Evolutionary conservation across 2,329 filamentous ascomycete species (phyloP), one percentile per base, ranked within the genome.

Genomic region (Dryadomyces quercus-mongolicae): DNA sequence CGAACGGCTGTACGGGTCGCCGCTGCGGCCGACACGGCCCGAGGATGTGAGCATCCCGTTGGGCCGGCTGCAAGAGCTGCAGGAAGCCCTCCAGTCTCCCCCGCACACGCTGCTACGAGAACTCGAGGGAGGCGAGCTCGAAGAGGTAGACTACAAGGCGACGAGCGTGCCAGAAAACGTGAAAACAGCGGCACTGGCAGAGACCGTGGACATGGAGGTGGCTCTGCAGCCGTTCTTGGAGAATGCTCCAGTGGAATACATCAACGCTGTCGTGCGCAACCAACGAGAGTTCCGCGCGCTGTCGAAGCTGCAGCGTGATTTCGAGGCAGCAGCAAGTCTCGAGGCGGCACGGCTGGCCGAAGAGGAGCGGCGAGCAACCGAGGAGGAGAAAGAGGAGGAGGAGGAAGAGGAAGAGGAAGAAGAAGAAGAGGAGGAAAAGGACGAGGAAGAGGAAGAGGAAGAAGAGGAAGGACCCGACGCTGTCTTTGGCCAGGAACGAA

Each of bases 1-100:
- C 67, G 82, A 86, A 64, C 77, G 89, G 59, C 70, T 95, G 16
- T 96, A 93, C 66, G 92, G 91, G 1, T 74, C 83, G 38, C 88
- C 90, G 2, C 65, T 87, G 57, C 75, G 82, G 45, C 75, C 78
- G 52, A 84, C 80, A 2, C 67, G 63, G 8, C 74, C 78, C 1
- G 81, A 84, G 55, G 80, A 85, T 66, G 74, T 81, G 4, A 81
- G 69, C 25, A 76, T 71, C 57, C 69, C 72, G 1, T 13, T 31
- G 15, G 18, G 20, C 18, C 10, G 18, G 2, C 51, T 6, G 36
- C 36, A 12, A 10, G 18, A 15, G 10, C 18, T 16, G 38, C 8
- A 15, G 20, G 10, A 31, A 2, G 3, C 15, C 13, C 16, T 16
- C 20, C 61, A 61, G 44, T 51, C 60, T 18, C 64, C 69, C 52